These are phyloP conservation scores for Pseudozyma pruni DNA, from an alignment of 1,284 basidiomycete genomes.

Conservation along the genomic window DNA sequence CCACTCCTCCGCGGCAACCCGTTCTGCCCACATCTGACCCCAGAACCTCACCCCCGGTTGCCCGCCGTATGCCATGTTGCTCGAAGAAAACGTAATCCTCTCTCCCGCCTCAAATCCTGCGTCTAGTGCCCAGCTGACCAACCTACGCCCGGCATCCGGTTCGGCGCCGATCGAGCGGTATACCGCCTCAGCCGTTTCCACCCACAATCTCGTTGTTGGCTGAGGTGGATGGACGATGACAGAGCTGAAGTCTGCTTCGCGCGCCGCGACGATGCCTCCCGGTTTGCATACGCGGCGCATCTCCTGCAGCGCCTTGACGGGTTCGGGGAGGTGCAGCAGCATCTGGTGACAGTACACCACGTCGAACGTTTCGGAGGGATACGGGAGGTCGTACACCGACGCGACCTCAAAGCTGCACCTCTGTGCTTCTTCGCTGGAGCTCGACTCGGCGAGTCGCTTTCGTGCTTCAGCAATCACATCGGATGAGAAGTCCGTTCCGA, in stretches of 20 bases:
- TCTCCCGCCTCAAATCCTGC: conserved; percentile 21
- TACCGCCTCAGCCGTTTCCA: conserved; percentile 7
- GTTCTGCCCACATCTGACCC: conserved; percentile 37
- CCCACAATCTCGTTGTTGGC: conserved; percentile 17
- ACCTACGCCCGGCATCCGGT: conserved; percentile 31
- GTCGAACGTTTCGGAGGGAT: conserved; percentile 26
- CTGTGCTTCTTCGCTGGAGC: neutral
- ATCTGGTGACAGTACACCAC: conserved; percentile 41
- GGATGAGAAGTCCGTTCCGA: conserved; percentile 28
- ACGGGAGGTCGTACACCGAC: conserved; percentile 32
- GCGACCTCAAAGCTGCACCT: conserved; percentile 25
- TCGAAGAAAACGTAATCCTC: conserved; percentile 31
- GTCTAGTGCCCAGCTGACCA: conserved; percentile 32
- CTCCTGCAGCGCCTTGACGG: conserved; percentile 24
- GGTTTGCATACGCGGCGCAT: conserved; percentile 41
- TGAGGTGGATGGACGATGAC: conserved; percentile 16
- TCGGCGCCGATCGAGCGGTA: conserved; percentile 31
- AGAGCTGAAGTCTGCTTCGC: conserved; percentile 26
- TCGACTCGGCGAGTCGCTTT: conserved; percentile 11
- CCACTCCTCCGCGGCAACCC: conserved; percentile 22
- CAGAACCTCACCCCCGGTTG: conserved; percentile 27
- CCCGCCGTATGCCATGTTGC: conserved; percentile 29
- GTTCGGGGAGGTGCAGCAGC: conserved; percentile 33
- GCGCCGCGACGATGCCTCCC: conserved; percentile 29
- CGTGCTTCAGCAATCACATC: conserved; percentile 29